Evolutionary conservation across 1,284 basidiomycete genomes (phyloP), one percentile per base, ranked within the genome.

Genomic region (Entoloma clypeatum): DNA sequence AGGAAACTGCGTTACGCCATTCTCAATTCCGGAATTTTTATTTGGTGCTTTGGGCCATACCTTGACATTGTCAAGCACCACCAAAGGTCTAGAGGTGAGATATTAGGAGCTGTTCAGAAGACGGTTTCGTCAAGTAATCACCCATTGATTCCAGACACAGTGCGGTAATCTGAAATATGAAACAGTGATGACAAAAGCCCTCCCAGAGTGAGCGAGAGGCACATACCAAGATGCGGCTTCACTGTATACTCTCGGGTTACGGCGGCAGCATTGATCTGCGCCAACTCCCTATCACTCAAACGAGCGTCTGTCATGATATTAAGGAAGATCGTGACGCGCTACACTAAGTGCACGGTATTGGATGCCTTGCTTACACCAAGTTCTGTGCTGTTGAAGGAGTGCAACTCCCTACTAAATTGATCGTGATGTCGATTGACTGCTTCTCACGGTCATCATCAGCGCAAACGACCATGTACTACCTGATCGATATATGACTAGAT

Each of bases 11-110:
- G 18, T 41, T 24, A 41, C 45, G 51, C 33, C 55, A 51, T 27
- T 45, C 10, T 36, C 32, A 28, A 41, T 32, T 8, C 22, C 14
- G 29, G 10, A 41, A 28, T 44, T 41, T 38, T 38, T 30, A 37
- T 41, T 14, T 13, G n/a, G n/a, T n/a, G n/a, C 23, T 37, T 38
- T 44, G 4, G 14, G 28, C 29, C 44, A 32, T 55, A 89, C 92
- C 73, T 98, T 98, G 77, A 99, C 96, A 64, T 99, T 97, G 71
- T 99, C 96, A 50, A 99, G 74, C 11, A 99, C 86, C 46, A 99
- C 96, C 40, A 99, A 76, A 32, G 92, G 92, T 38, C 92, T 94
- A 31, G 29, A 27, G 17, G 38, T 34, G 17, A 17, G 32, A 18
- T 29, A 51, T 45, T 43, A 48, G 41, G 9, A 27, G 18, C 24